These are phyloP conservation scores for Telfairia occidentalis DNA, from an alignment of 331 rosid genomes.

Conservation along the genomic window DNA sequence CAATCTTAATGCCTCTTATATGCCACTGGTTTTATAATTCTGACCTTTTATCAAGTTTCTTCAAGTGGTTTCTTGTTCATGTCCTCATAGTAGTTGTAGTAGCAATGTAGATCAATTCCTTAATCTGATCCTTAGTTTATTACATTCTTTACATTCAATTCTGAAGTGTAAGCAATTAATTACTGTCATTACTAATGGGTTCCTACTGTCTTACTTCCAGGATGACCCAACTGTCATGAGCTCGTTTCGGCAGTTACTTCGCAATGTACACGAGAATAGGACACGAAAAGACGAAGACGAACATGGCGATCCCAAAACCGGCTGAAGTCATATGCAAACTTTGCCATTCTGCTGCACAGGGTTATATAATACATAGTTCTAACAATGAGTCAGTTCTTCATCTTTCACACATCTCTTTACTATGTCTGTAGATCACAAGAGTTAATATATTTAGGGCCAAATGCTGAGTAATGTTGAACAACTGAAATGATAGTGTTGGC, in stretches of 20 bases:
- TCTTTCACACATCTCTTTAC: background rate
- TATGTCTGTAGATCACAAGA: background rate
- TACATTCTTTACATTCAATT: background rate
- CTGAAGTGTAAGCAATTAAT: background rate
- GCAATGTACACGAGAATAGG: background rate
- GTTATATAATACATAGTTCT: background rate
- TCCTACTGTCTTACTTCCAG: conserved; percentile 6
- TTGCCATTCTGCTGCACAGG: background rate
- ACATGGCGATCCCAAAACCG: background rate
- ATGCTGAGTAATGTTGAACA: background rate
- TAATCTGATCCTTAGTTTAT: background rate
- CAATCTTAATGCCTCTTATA: background rate
- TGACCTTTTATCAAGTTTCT: background rate
- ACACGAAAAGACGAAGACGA: background rate
- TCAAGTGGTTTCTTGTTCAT: background rate
- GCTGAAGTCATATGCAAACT: background rate
- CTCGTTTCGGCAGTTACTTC: conserved; percentile 8
- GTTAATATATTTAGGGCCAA: background rate
- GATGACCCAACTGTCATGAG: conserved; percentile 14
- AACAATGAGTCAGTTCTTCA: background rate
- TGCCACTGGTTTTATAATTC: background rate
- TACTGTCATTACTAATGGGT: too few species aligned
- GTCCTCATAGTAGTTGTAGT: background rate
- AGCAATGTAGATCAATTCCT: background rate
- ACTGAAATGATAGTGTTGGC: background rate